Evolutionary conservation across 345 rosid genomes (phyloP), one percentile per base, ranked within the genome.

Genomic region (Aquilaria sinensis): DNA sequence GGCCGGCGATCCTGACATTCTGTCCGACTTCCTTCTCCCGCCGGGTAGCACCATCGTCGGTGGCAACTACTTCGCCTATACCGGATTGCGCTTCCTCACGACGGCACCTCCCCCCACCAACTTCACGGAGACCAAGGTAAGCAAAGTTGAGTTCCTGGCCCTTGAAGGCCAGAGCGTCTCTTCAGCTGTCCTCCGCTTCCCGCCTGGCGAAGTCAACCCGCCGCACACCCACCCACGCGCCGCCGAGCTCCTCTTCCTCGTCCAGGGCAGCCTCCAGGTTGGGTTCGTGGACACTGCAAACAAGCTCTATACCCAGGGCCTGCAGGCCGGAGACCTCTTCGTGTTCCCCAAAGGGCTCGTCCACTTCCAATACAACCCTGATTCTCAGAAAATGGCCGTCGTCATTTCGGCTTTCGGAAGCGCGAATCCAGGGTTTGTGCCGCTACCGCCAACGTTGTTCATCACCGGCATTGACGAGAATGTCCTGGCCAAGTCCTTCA

Each of bases 121-220:
- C 7, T 75, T 76, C 29, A 73, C 49, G 29, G 67, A 68, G n/a
- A 6, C 37, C 7, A 74, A 72, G 64, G 79, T 73, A 8, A 54
- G 67, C 53, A 2, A 61, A 73, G 64, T 48, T 1, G 81, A 76
- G 49, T 76, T 80, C 69, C 77, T 77, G 0, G 77, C 72, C 14
- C 71, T 76, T 2, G 47, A 66, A 5, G 79, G 84, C 2, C 81
- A 76, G n/a, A 74, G 79, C 14, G 84, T 80, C 3, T 77, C 84
- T 0, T 48, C 57, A 13, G 81, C 81, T n/a, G 65, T 60, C 10
- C 79, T 77, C 0, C 55, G 61, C 10, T 80, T 53, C 68, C 75
- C 79, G 0, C 32, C 53, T 0, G 71, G 68, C 10, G 51, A 70
- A 1, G 16, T 23, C 6, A 72, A 75, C 58, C 73, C 77, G 0